phyloP scores from a whole-genome alignment of 2,329 filamentous ascomycete species.

The Trichoderma koningii region DNA sequence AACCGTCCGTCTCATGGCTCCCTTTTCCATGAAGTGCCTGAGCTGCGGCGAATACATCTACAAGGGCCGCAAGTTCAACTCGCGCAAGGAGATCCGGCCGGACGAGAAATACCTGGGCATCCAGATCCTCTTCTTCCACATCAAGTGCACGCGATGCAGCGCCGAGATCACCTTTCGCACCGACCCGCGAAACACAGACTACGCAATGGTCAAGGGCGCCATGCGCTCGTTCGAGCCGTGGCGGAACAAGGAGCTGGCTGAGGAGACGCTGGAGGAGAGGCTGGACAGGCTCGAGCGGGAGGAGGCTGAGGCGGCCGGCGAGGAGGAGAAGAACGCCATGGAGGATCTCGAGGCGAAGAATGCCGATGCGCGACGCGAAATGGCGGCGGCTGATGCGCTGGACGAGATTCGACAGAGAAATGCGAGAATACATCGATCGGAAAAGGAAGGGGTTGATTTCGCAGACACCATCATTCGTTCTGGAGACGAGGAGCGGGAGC shows the following conservation, averaged over 20 bases:
- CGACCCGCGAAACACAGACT: slow-evolving; percentile 94
- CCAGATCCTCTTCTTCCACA: slow-evolving; percentile 79
- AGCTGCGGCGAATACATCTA: slow-evolving; percentile 77
- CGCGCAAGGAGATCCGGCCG: slow-evolving; percentile 84
- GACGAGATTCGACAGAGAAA: slow-evolving; percentile 94
- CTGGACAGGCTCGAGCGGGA: slow-evolving; percentile 81
- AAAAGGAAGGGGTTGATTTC: slow-evolving; percentile 66
- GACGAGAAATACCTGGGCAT: slow-evolving; percentile 89
- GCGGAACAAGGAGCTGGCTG: slow-evolving; percentile 63
- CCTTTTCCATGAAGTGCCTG: slow-evolving; percentile 48
- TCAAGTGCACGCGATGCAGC: slow-evolving; percentile 82
- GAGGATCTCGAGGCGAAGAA: slow-evolving; percentile 93
- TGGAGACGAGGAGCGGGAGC: slow-evolving; percentile 61
- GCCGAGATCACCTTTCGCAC: slow-evolving; percentile 91
- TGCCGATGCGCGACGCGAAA: slow-evolving; percentile 87
- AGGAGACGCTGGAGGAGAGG: slow-evolving; percentile 84
- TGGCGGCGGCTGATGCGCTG: slow-evolving; percentile 92
- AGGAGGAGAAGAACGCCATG: slow-evolving; percentile 86
- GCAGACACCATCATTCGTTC: slow-evolving; percentile 55
- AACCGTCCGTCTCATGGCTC: slow-evolving; percentile 80
- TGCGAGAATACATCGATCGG: slow-evolving; percentile 77
- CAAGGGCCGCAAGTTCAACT: slow-evolving; percentile 93
- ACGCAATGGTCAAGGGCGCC: slow-evolving; percentile 76
- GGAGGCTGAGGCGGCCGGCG: slow-evolving; percentile 62
- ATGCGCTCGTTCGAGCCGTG: slow-evolving; percentile 94